phyloP scores from a whole-genome alignment of 441 rosid genomes.

The Eruca vesicaria region DNA sequence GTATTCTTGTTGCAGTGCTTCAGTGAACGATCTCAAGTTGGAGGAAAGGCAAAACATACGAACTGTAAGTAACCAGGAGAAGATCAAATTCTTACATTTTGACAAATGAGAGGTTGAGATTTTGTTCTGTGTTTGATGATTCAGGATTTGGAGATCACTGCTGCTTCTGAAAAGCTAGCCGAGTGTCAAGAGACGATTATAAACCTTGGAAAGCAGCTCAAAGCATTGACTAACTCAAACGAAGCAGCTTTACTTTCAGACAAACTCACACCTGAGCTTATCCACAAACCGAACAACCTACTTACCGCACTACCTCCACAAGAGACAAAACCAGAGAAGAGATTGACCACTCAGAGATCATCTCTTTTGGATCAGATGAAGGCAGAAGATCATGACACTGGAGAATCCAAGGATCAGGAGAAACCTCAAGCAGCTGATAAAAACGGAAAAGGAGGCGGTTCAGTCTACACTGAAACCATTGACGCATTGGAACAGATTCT shows the following conservation, averaged over 20 bases:
- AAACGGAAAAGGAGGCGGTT: conserved; percentile 21
- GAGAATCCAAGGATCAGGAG: conserved; percentile 23
- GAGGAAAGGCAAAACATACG: conserved; percentile 52
- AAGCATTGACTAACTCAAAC: conserved; percentile 66
- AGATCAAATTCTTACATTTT: background rate
- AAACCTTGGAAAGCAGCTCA: conserved; percentile 80
- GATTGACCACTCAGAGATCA: conserved; percentile 52
- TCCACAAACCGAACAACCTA: conserved; percentile 24
- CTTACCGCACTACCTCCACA: conserved; percentile 13
- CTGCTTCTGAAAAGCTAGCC: conserved; percentile 88
- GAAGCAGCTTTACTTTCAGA: conserved; percentile 50
- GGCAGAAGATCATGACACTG: conserved; percentile 57
- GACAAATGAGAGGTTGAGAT: background rate
- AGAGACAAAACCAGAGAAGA: conserved; percentile 37
- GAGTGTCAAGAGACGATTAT: conserved; percentile 93
- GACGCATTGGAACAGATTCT: conserved; percentile 47
- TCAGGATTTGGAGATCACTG: conserved; percentile 82
- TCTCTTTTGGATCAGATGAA: conserved; percentile 81
- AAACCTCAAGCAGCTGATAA: conserved; percentile 29
- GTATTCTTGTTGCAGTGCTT: conserved; percentile 43
- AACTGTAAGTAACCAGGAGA: conserved; percentile 52
- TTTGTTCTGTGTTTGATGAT: conserved; percentile 10
- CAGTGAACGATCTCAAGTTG: conserved; percentile 41
- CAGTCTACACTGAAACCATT: conserved; percentile 33
- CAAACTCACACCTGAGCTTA: conserved; percentile 39